Base-by-base conservation (phyloP, 805 yeast species). In the Candida michaelii region DNA sequence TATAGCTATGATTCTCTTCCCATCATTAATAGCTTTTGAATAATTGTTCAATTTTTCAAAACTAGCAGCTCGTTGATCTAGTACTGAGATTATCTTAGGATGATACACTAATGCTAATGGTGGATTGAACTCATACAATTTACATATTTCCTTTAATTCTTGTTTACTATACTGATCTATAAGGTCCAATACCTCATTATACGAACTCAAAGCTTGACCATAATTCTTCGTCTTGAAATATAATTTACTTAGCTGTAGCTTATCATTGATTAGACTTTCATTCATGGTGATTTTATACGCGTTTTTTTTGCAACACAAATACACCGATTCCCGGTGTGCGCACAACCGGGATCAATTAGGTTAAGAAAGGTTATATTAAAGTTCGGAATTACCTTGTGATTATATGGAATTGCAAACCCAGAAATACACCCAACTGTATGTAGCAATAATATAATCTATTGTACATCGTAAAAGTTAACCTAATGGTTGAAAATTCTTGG, bases 61-160 rank as follows among this genome's bases (percentile, higher is more conserved):
- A 1, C 77, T 66, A 2, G 82, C 82, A 1, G 80, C 77, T 14
- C 80, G 51, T 42, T 68, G 73, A 47, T 77, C 82, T 9, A 68
- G 51, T 5, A 67, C 44, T 1, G 63, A 50, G 1, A 63, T 55
- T 5, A 70, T 43, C 46, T 61, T 60, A 1, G 75, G 75, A 45
- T 70, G 75, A 7, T 58, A 52, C 5, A 58, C 53, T 7, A 71
- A 69, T 12, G 56, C 41, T 2, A 60, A 32, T 3, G 74, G 73
- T 7, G 29, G 39, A 19, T 47, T 55, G 8, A 47, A 40, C 5
- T 66, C 50, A 39, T 62, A 59, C 9, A 33, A 18, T 27, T 42
- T 43, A 32, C 70, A 46, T 8, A 60, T 46, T 18, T 40, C 25
- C 23, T 47, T 43, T 8, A 61, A 29, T 13, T 54, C 47, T 5